Base-by-base conservation (phyloP, 2,329 filamentous ascomycete genomes). In the Penicillium aurantiogriseum region DNA sequence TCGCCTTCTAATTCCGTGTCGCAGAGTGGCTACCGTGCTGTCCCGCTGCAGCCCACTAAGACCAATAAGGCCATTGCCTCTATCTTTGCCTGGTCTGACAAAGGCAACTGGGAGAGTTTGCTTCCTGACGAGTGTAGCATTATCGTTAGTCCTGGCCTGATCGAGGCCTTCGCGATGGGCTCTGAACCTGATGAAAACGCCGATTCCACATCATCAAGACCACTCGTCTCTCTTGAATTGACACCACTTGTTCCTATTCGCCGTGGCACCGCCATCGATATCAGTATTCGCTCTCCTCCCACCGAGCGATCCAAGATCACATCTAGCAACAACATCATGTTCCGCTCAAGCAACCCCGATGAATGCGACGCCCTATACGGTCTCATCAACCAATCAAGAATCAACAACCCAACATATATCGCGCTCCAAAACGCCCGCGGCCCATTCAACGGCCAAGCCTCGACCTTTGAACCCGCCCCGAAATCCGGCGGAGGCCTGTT, bases 331-430 rank as follows among this genome's bases (percentile, higher is more conserved):
- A 94, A 95, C 71, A 90, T 96, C 77, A 93, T 95, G 80, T 94
- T 97, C 83, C 88, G 94, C 42, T 91, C 91, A 47, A 81, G 88
- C 42, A 90, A 84, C 46, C 82, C 86, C 2, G 83, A 86, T 43
- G 93, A 97, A 60, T 95, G 92, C 69, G 87, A 89, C 63, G 83
- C 84, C 36, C 81, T 99, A 5, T 99, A 97, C 75, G 84, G 84
- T 68, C 85, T 93, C 43, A 92, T 97, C 60, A 95, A 97, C 74
- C 84, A 89, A 59, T 88, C 92, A 21, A 89, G 94, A 47, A 89
- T 96, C 71, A 91, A 96, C 76, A 97, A 97, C 71, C 88, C 91
- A 52, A 93, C 92, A 54, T 97, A 93, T 76, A 92, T 90, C 80
- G 71, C 88, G 74, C 65, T 92, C 80, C 83, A 91, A 81, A 82